phyloP scores from a whole-genome alignment of 2,329 filamentous ascomycete genomes.

The Hypoxylon rubiginosum region DNA sequence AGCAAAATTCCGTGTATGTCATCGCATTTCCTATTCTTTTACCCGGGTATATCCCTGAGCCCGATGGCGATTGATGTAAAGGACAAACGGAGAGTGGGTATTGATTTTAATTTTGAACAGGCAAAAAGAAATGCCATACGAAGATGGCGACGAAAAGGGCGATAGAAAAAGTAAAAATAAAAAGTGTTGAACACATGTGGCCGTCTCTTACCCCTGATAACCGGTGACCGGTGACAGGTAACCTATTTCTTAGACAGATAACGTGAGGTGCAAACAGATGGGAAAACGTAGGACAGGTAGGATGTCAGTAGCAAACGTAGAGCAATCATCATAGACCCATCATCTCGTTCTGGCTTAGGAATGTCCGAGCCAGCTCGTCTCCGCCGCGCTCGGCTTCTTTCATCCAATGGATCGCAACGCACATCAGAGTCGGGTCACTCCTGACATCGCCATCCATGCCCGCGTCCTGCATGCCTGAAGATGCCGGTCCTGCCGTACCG shows the following conservation, averaged over 20 bases:
- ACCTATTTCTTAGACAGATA: conserved; percentile 23
- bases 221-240: conserved; percentile 8
- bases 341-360: conserved; percentile 76
- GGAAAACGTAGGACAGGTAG: conserved; percentile 37
- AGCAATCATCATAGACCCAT: conserved; percentile 44
- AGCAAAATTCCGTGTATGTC: conserved; percentile 17
- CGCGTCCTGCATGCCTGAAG: conserved; percentile 49
- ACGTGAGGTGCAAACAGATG: conserved; percentile 36
- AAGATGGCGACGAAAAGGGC: too few relatives aligned
- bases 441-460: conserved; percentile 65
- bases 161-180: conserved; percentile 29
- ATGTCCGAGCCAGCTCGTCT: conserved; percentile 85
- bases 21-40: conserved; percentile 38
- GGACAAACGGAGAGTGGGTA: conserved; percentile 35
- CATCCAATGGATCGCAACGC: conserved; percentile 98
- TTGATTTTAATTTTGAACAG: conserved; percentile 37
- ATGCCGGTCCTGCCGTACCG: conserved; percentile 44
- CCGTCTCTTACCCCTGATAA: conserved; percentile 32
- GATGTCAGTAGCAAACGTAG: conserved; percentile 6
- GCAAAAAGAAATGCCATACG: conserved; percentile 20
- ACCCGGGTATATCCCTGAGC: conserved; percentile 34
- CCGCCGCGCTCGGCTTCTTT: conserved; percentile 87
- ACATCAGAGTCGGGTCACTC: conserved; percentile 90
- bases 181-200: conserved; percentile 40
- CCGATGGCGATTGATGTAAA: conserved; percentile 29